These are phyloP conservation scores for Pisolithus tinctorius DNA, from an alignment of 768 basidiomycete genomes.

Conservation along the genomic window DNA sequence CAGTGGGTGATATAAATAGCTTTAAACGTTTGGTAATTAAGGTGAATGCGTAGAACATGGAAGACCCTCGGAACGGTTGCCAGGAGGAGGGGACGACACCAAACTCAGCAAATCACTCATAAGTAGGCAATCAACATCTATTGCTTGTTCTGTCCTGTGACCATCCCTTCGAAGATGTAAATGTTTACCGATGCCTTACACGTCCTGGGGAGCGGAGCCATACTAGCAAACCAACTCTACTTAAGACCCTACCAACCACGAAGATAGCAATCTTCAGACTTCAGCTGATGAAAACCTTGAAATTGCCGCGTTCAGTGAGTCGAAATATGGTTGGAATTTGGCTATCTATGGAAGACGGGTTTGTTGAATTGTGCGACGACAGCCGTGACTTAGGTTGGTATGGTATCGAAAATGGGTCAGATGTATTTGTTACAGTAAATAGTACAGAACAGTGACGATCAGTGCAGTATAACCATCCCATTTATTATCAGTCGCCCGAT, in stretches of 20 bases:
- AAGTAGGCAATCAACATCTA: constrained; percentile 32
- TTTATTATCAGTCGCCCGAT: not conserved
- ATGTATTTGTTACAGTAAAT: constrained; percentile 22
- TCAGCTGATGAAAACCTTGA: constrained; percentile 51
- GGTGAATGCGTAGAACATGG: constrained; percentile 49
- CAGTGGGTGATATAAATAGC: constrained; percentile 35
- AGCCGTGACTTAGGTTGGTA: constrained; percentile 59
- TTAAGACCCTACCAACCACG: constrained; percentile 67
- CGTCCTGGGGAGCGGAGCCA: constrained; percentile 15
- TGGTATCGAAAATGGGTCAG: constrained; percentile 54
- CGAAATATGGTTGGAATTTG: constrained; percentile 41
- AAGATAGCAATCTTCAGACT: constrained; percentile 53
- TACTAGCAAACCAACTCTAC: constrained; percentile 15
- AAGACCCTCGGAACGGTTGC: constrained; percentile 33
- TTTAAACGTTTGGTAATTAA: constrained; percentile 6
- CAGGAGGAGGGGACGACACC: constrained; percentile 29
- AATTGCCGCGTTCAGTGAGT: constrained; percentile 21
- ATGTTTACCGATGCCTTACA: constrained; percentile 20
- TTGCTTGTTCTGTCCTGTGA: constrained; percentile 1
- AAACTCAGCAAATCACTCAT: constrained; percentile 59
- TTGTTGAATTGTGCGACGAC: constrained; percentile 46
- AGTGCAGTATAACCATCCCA: not conserved
- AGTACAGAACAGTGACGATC: constrained; percentile 10
- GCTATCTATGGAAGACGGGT: constrained; percentile 47
- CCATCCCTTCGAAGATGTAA: constrained; percentile 19